These are phyloP conservation scores for Plasmopara viticola DNA, from an alignment of 352 stramenopile species.

Conservation along the genomic window DNA sequence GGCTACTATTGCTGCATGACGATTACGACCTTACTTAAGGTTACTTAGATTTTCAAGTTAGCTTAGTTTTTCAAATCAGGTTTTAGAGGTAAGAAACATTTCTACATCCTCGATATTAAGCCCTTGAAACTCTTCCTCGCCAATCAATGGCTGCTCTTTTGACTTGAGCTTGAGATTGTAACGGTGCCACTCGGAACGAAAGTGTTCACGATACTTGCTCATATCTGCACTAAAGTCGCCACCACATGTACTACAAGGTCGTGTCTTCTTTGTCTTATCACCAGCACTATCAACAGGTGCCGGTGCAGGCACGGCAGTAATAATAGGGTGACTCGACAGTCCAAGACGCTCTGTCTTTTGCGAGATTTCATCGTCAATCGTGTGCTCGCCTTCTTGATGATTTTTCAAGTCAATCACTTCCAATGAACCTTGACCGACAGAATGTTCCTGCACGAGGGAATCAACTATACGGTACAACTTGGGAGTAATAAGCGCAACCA, in stretches of 20 bases:
- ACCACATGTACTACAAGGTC: slow-evolving; percentile 89
- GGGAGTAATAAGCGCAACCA: slow-evolving; percentile 71
- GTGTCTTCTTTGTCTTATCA: slow-evolving; percentile 37
- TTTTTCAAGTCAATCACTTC: slow-evolving; percentile 92
- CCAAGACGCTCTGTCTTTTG: slow-evolving; percentile 74
- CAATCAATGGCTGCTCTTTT: slow-evolving; percentile 75
- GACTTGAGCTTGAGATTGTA: slow-evolving; percentile 97
- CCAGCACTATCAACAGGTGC: slow-evolving; percentile 5
- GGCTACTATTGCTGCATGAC: no score
- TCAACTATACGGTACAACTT: slow-evolving; percentile 72
- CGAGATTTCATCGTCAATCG: slow-evolving; percentile 90
- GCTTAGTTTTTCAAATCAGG: no score
- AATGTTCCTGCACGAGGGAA: slow-evolving; percentile 59
- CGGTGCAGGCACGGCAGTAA: slow-evolving; percentile 8
- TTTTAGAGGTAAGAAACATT: slow-evolving; percentile 34
- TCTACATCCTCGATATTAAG: slow-evolving; percentile 56
- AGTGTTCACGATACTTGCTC: slow-evolving; percentile 89
- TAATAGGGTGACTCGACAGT: slow-evolving; percentile 19
- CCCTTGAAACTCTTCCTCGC: slow-evolving; percentile 49
- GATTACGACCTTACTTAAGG: no score
- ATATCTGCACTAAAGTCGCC: slow-evolving; percentile 85
- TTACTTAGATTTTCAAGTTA: no score
- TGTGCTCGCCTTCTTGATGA: slow-evolving; percentile 86
- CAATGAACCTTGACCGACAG: slow-evolving; percentile 46
- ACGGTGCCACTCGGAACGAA: slow-evolving; percentile 93